These are phyloP conservation scores for Oryza brachyantha DNA, from an alignment of 176 grass and related monocot species.

Conservation along the genomic window DNA sequence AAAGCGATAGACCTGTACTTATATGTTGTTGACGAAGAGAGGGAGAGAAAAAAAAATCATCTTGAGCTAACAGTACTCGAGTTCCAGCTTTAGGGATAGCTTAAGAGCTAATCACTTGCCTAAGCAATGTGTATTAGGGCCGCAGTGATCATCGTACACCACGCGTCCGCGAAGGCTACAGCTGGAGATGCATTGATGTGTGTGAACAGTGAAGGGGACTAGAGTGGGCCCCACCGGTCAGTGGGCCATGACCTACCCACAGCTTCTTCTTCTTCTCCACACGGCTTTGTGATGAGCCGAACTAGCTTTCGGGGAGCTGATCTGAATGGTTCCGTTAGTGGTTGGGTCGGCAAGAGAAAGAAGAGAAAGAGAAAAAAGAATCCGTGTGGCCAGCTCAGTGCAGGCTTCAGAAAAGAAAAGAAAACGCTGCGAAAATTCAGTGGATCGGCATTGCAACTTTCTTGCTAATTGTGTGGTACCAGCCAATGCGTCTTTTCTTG, in stretches of 20 bases:
- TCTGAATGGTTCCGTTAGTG: not conserved
- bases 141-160: not conserved
- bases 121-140: not conserved
- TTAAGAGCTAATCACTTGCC: constrained; percentile 13
- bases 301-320: not conserved
- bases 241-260: not conserved
- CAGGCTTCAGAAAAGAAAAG: not conserved
- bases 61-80: constrained; percentile 9
- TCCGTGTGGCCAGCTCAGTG: constrained; percentile 35
- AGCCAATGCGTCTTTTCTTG: not conserved
- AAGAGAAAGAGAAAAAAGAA: constrained; percentile 5
- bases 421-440: constrained; percentile 2
- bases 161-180: constrained; percentile 28
- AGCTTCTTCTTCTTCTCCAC: not conserved
- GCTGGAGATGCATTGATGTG: constrained; percentile 28
- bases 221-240: not conserved
- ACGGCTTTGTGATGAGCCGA: not conserved
- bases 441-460: not conserved
- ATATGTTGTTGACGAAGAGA: constrained; percentile 24
- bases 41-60: not conserved
- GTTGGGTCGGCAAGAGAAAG: constrained; percentile 1
- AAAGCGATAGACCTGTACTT: constrained; percentile 17
- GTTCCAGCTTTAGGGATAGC: constrained; percentile 25
- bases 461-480: not conserved
- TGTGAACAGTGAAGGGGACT: not conserved